Percentiles rank a stretch among this genome's conserved stretches.
phyloP scores from a whole-genome alignment of 306 rosid species.

The Cucurbita argyrosperma region DNA sequence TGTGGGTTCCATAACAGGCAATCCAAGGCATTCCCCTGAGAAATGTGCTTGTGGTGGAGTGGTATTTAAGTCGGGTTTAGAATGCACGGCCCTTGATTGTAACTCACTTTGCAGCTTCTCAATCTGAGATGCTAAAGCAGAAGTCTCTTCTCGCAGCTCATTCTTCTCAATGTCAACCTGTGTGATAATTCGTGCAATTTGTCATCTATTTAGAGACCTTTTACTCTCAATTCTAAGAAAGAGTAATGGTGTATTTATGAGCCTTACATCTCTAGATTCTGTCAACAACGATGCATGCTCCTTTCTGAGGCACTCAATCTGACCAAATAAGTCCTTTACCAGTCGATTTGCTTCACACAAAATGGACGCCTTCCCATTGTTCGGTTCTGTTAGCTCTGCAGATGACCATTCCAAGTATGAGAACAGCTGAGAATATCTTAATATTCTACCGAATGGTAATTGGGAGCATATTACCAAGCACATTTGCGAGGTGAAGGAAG shows the following conservation, averaged over 20 bases:
- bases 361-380: slow-evolving; percentile 60
- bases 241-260: background rate
- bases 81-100: slow-evolving; percentile 28
- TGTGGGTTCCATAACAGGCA: slow-evolving; percentile 31
- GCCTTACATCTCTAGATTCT: slow-evolving; percentile 65
- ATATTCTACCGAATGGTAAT: background rate
- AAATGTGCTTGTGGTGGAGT: slow-evolving; percentile 34
- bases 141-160: slow-evolving; percentile 68
- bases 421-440: background rate
- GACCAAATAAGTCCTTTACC: slow-evolving; percentile 49
- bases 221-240: background rate
- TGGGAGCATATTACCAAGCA: slow-evolving; percentile 41
- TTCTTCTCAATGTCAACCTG: slow-evolving; percentile 68
- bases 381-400: slow-evolving; percentile 44
- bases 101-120: slow-evolving; percentile 56
- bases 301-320: slow-evolving; percentile 52
- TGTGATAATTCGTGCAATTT: slow-evolving; percentile 4
- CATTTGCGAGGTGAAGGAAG: slow-evolving; percentile 64
- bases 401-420: background rate
- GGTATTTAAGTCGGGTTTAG: slow-evolving; percentile 66
- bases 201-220: background rate
- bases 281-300: slow-evolving; percentile 47
- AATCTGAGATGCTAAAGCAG: slow-evolving; percentile 48
- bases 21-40: slow-evolving; percentile 25
- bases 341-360: slow-evolving; percentile 48